These are phyloP conservation scores for Mycosphaerelloides madeirae DNA, from an alignment of 2,329 filamentous ascomycete genomes.

Conservation along the genomic window DNA sequence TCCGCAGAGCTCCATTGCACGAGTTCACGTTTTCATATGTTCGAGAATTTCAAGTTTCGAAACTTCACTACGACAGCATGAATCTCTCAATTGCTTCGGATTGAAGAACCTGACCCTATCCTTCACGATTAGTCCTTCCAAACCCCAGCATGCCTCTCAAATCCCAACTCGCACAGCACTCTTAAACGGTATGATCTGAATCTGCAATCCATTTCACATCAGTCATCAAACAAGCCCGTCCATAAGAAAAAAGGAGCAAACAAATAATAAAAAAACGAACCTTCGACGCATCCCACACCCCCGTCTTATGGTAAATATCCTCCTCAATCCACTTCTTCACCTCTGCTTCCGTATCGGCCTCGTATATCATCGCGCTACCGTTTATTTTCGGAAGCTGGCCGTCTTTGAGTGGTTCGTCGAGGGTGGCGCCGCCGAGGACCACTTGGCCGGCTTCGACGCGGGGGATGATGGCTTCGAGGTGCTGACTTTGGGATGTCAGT, in stretches of 20 bases:
- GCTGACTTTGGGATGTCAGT: conserved; percentile 37
- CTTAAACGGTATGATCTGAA: conserved; percentile 47
- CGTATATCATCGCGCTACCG: conserved; percentile 65
- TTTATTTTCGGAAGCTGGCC: conserved; percentile 64
- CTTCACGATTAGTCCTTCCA: too few species aligned
- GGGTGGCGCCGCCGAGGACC: conserved; percentile 65
- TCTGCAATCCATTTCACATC: conserved; percentile 18
- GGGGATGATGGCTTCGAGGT: conserved; percentile 55
- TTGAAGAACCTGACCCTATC: too few species aligned
- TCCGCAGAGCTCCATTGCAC: too few species aligned
- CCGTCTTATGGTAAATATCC: conserved; percentile 67
- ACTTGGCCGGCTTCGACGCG: conserved; percentile 52
- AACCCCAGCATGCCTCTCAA: too few species aligned
- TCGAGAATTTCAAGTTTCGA: too few species aligned
- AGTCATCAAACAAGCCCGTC: conserved; percentile 1
- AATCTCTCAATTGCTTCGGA: too few species aligned
- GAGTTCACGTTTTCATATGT: too few species aligned
- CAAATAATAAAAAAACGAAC: conserved; percentile 19
- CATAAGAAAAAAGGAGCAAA: neutral
- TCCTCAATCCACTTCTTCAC: conserved; percentile 60
- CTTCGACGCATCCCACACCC: conserved; percentile 69
- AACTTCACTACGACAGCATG: too few species aligned
- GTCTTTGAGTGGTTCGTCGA: conserved; percentile 60
- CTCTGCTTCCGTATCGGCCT: conserved; percentile 65
- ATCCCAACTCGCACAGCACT: conserved; percentile 41